These are phyloP conservation scores for Niebla homalea DNA, from an alignment of 495 filamentous ascomycete species.

Conservation along the genomic window DNA sequence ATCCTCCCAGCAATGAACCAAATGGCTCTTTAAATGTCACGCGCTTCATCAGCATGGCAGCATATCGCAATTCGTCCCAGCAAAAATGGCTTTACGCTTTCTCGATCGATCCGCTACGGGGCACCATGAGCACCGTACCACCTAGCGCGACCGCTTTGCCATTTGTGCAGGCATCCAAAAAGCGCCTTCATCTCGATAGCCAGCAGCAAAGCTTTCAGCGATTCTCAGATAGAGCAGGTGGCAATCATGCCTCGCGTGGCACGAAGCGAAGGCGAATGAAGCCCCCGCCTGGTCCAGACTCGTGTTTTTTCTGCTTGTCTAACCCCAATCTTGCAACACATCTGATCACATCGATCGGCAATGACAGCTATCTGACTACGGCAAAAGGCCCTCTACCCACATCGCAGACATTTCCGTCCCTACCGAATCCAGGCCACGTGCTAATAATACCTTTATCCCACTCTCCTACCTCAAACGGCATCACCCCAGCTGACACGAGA, in stretches of 20 bases:
- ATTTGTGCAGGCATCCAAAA: conserved; percentile 36
- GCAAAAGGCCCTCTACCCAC: conserved; percentile 82
- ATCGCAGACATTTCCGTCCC: conserved; percentile 45
- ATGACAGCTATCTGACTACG: conserved; percentile 74
- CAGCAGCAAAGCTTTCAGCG: conserved; percentile 44
- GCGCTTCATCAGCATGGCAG: conserved; percentile 76
- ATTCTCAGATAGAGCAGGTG: conserved; percentile 35
- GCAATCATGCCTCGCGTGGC: conserved; percentile 23
- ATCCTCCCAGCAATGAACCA: conserved; percentile 41
- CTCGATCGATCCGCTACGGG: conserved; percentile 50
- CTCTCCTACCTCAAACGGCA: conserved; percentile 47
- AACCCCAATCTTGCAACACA: conserved; percentile 73
- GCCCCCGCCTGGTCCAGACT: conserved; percentile 55
- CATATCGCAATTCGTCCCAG: conserved; percentile 56
- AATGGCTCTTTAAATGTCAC: conserved; percentile 48
- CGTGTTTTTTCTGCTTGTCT: conserved; percentile 90
- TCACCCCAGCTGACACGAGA: conserved; percentile 40
- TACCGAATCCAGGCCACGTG: conserved; percentile 73
- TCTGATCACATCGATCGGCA: conserved; percentile 76
- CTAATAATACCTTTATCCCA: conserved; percentile 84
- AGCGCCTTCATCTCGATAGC: conserved; percentile 40
- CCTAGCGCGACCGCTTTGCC: conserved; percentile 59
- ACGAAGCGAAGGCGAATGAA: conserved; percentile 36
- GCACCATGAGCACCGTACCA: conserved; percentile 44
- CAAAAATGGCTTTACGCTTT: conserved; percentile 90